A percentile compares a stretch with the other conserved stretches of the same genome.
These are phyloP conservation scores for Spizellomyces sp. DNA, from an alignment of 192 early-diverging fungal species.

Conservation along the genomic window DNA sequence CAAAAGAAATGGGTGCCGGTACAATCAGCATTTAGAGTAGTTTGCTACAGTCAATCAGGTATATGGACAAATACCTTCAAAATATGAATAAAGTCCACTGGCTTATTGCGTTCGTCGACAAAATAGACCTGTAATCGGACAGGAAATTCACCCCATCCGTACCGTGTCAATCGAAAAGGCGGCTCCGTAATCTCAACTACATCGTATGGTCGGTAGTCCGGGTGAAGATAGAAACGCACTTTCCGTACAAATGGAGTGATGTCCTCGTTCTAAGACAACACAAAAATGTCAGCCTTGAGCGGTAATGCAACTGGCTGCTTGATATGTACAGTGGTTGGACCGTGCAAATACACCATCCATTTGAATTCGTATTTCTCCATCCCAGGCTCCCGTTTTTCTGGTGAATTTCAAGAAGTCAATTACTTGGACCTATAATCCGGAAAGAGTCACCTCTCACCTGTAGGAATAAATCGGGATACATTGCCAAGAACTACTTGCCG, in stretches of 20 bases:
- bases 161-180: slow-evolving; percentile 83
- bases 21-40: neutral
- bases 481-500: slow-evolving; percentile 41
- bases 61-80: slow-evolving; percentile 60
- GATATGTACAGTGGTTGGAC: slow-evolving; percentile 39
- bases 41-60: too few relatives aligned
- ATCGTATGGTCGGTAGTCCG: slow-evolving; percentile 85
- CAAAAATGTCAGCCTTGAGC: too few relatives aligned
- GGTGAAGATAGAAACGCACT: slow-evolving; percentile 87
- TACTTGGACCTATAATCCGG: too few relatives aligned
- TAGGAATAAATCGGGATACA: slow-evolving; percentile 34
- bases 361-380: slow-evolving; percentile 45
- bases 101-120: slow-evolving; percentile 79
- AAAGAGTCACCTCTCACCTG: slow-evolving; percentile 2
- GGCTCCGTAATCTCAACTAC: slow-evolving; percentile 79
- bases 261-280: slow-evolving; percentile 28
- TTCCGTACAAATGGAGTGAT: slow-evolving; percentile 70
- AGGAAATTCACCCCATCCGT: slow-evolving; percentile 95
- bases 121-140: slow-evolving; percentile 82
- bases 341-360: slow-evolving; percentile 92
- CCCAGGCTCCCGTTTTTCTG: slow-evolving; percentile 49
- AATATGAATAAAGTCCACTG: slow-evolving; percentile 79
- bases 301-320: too few relatives aligned
- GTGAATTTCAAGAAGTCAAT: too few relatives aligned
- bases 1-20: neutral